Evolutionary conservation across 2,329 filamentous ascomycete genomes (phyloP).

Genomic region (Diaporthe destruens): DNA sequence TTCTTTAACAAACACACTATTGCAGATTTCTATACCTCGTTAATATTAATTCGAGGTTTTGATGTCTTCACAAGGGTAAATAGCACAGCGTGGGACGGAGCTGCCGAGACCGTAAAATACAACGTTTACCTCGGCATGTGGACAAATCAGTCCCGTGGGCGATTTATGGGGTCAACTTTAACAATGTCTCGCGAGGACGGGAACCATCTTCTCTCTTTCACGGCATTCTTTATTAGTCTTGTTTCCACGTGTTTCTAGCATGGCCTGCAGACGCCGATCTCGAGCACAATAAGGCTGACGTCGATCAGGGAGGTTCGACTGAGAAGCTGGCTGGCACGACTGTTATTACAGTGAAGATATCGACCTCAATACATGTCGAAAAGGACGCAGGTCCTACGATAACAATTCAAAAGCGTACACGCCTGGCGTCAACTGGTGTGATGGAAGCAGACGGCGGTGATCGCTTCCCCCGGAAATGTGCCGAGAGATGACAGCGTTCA

Average conservation of each 20-base stretch:
- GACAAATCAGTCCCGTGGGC: slow-evolving; percentile 51
- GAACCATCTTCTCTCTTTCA: slow-evolving; percentile 51
- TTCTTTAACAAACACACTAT: no score
- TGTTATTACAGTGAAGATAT: neutral
- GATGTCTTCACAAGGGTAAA: neutral
- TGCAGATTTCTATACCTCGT: neutral
- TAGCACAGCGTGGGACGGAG: neutral
- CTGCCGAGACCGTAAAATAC: slow-evolving; percentile 2
- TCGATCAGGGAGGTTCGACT: neutral
- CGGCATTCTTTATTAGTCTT: slow-evolving; percentile 50
- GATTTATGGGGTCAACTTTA: slow-evolving; percentile 49
- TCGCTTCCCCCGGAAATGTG: neutral
- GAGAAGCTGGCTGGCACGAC: neutral
- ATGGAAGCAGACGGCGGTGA: neutral
- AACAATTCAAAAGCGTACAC: neutral
- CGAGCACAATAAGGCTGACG: neutral
- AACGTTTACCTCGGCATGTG: slow-evolving; percentile 49
- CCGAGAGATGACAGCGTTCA: neutral
- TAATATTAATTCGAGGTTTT: no score
- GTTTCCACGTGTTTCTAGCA: slow-evolving; percentile 45
- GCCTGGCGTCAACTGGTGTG: neutral
- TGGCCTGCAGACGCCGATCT: no score
- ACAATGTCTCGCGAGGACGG: slow-evolving; percentile 49
- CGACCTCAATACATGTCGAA: neutral
- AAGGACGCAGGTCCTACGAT: neutral